These are phyloP conservation scores for Leptographium galeiforme DNA, from an alignment of 2,329 filamentous ascomycete genomes.

Conservation along the genomic window DNA sequence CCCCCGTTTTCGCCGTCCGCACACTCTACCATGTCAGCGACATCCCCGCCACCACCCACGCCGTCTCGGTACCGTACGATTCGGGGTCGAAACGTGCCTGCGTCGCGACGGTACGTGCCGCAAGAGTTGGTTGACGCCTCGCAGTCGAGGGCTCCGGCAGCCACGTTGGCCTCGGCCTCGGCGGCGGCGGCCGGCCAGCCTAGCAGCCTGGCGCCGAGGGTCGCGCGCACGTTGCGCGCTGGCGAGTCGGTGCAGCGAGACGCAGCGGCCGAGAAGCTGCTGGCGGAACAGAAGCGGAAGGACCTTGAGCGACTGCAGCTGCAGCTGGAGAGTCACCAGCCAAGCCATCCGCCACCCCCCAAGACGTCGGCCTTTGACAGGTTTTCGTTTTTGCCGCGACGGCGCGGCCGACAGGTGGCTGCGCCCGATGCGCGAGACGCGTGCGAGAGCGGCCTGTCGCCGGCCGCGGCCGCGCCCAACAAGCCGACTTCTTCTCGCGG, in stretches of 20 bases:
- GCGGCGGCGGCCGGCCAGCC: no score
- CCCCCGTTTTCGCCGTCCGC: not conserved
- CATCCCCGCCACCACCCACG: conserved; percentile 11
- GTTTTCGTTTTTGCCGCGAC: conserved; percentile 26
- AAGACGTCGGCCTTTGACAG: conserved; percentile 33
- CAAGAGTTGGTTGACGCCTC: not conserved
- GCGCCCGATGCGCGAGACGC: not conserved
- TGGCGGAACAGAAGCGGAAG: conserved; percentile 35
- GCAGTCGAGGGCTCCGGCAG: not conserved
- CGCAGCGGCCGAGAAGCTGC: conserved; percentile 32
- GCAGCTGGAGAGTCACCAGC: conserved; percentile 24
- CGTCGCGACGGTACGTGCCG: conserved; percentile 11
- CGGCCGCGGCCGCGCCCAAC: not conserved
- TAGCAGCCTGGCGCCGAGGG: no score
- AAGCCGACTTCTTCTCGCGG: not conserved
- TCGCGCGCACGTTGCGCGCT: conserved; percentile 15
- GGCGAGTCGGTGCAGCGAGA: conserved; percentile 29
- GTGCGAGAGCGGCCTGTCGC: not conserved
- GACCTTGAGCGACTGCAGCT: conserved; percentile 32
- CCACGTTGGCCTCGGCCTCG: not conserved
- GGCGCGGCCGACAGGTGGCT: not conserved
- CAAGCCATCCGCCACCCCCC: conserved; percentile 11
- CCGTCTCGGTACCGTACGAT: conserved; percentile 22
- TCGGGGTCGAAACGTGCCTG: conserved; percentile 18
- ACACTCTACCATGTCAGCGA: conserved; percentile 9